Evolutionary conservation across 495 filamentous ascomycete species (phyloP).

Genomic region (Pyronema omphalodes): DNA sequence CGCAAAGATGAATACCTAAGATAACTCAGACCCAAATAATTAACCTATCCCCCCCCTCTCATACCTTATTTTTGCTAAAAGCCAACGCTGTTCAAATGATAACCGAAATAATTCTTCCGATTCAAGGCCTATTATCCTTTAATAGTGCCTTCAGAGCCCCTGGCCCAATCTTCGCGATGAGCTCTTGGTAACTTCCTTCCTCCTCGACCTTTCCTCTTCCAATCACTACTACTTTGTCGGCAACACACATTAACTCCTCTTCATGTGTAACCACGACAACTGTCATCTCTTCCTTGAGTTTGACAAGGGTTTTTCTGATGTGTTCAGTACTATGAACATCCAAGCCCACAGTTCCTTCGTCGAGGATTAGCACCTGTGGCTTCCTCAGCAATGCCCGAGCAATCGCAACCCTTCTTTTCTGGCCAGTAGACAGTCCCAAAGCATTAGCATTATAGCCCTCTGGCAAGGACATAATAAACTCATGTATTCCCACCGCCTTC

Average conservation of each 20-base stretch:
- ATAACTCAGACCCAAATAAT: no score
- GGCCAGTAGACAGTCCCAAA: slow-evolving; percentile 58
- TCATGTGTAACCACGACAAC: slow-evolving; percentile 62
- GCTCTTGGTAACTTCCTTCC: slow-evolving; percentile 29
- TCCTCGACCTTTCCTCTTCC: slow-evolving; percentile 49
- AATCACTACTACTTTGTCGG: slow-evolving; percentile 57
- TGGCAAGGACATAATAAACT: slow-evolving; percentile 57
- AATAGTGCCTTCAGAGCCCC: no score
- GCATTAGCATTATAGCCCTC: slow-evolving; percentile 47
- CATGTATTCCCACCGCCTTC: slow-evolving; percentile 51
- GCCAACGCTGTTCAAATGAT: no score
- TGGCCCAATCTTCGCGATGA: slow-evolving; percentile 4
- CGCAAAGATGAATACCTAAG: no score
- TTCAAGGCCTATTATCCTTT: no score
- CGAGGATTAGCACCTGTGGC: slow-evolving; percentile 57
- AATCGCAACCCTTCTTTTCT: slow-evolving; percentile 66
- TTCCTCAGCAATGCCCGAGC: slow-evolving; percentile 56
- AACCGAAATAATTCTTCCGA: no score
- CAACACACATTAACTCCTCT: slow-evolving; percentile 49
- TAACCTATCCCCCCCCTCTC: no score
- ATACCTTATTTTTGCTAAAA: no score
- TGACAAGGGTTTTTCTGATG: slow-evolving; percentile 44
- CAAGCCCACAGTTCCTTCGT: slow-evolving; percentile 72
- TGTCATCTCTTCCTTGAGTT: slow-evolving; percentile 33
- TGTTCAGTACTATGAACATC: slow-evolving; percentile 50